Base-by-base conservation (phyloP, 345 rosid genomes). In the Xanthoceras sorbifolium region DNA sequence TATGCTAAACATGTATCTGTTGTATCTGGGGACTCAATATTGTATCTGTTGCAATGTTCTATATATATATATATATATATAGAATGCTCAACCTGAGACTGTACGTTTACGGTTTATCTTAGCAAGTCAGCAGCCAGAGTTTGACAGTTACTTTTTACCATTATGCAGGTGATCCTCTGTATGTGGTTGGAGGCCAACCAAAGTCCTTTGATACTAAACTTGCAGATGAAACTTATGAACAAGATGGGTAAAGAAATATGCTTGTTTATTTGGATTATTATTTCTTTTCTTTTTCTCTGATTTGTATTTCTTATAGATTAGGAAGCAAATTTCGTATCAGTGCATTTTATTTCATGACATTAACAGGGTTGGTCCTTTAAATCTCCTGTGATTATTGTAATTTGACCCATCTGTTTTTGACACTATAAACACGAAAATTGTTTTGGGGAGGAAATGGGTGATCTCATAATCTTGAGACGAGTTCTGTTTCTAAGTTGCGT, bases 151-250 rank as follows among this genome's bases (percentile, higher is more conserved):
- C 8, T 4, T 69, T 67, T 42, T 72, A 67, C 25, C 38, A 54
- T 52, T 52, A 4, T 80, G 74, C 91, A 92, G 98, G 94, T 67
- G 92, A 94, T 87, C 92, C 94, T 64, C 94, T 91, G 23, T 91
- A 92, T 85, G 84, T 77, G 59, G 80, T 61, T 42, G 94, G 97
- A 2, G 97, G 97, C 76, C 89, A 85, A 78, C 94, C 98, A 50
- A 89, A 81, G 79, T 71, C 80, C 79, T 84, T 80, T 55, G 83
- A 78, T 73, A 70, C 85, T 65, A 88, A 87, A 78, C n/a, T 48
- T 64, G 84, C 78, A 14, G 88, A 88, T 80, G 89, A 83, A 77
- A 80, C 79, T 67, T 83, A 84, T 82, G 93, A 90, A 10, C 72
- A 82, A 77, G 98, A 92, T 42, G 97, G 98, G 98, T 94, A 89